Evolutionary conservation across 1,284 basidiomycete genomes (phyloP).

Genomic region (Fereydounia khargensis): DNA sequence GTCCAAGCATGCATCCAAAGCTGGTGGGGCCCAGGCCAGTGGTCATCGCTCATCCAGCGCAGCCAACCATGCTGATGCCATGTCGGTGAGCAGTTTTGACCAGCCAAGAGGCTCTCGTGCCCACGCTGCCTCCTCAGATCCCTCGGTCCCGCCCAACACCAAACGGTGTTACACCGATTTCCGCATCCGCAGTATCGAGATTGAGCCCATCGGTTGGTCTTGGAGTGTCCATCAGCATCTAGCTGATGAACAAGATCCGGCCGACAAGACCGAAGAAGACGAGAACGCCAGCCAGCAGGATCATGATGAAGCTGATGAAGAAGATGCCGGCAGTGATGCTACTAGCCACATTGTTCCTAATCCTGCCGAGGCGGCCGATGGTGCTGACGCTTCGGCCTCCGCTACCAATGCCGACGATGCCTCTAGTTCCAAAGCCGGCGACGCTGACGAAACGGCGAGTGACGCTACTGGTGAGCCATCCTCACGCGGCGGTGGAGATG

Average conservation of each 20-base stretch:
- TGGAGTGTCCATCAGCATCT: conserved; percentile 17
- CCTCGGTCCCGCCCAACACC: conserved; percentile 1
- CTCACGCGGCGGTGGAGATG: background rate
- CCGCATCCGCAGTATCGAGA: conserved; percentile 32
- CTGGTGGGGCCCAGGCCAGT: no score
- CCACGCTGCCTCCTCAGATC: no score
- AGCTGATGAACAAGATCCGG: background rate
- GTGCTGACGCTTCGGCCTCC: no score
- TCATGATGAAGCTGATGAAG: conserved; percentile 5
- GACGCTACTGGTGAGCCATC: conserved; percentile 1
- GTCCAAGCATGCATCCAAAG: background rate
- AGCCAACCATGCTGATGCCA: no score
- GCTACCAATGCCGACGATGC: conserved; percentile 11
- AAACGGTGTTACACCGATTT: conserved; percentile 36
- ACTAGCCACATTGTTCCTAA: background rate
- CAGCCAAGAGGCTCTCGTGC: no score
- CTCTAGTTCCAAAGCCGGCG: conserved; percentile 4
- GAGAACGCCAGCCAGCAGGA: conserved; percentile 10
- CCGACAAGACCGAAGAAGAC: conserved; percentile 2
- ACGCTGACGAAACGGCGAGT: conserved; percentile 4
- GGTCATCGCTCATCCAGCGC: no score
- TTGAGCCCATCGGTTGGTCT: conserved; percentile 37
- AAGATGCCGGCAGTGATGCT: background rate
- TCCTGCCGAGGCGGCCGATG: background rate
- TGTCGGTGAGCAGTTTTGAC: no score